A percentile compares a stretch with the other conserved stretches of the same genome.
Conservation (phyloP, 257 asterid genomes). For the Nicotiana otophora region DNA sequence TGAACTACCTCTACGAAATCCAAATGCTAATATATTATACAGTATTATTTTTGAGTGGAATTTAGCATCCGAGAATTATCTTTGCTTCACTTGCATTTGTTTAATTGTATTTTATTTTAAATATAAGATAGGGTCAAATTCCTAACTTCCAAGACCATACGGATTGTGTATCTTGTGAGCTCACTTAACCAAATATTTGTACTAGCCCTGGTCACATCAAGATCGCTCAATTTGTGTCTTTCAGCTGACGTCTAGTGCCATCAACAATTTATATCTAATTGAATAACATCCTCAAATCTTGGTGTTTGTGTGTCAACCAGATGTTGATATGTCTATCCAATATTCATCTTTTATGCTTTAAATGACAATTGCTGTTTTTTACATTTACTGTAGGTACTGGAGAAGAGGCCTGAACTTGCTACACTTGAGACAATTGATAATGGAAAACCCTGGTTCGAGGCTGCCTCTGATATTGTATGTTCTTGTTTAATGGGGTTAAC, state of each 20-base stretch:
- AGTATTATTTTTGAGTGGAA: background rate
- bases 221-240: background rate
- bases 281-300: background rate
- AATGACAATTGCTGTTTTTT: background rate
- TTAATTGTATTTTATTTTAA: background rate
- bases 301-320: background rate
- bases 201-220: background rate
- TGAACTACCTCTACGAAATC: background rate
- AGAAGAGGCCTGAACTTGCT: slow-evolving; percentile 67
- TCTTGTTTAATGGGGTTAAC: background rate
- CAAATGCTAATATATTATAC: background rate
- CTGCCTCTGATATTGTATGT: slow-evolving; percentile 90
- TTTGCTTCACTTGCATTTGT: background rate
- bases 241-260: background rate
- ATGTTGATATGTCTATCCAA: background rate
- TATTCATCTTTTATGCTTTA: background rate
- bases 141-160: background rate
- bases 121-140: background rate
- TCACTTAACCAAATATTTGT: background rate
- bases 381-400: slow-evolving; percentile 22
- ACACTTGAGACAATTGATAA: slow-evolving; percentile 76
- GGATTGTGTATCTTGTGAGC: background rate
- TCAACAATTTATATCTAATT: background rate
- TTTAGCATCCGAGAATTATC: background rate
- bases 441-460: slow-evolving; percentile 93